Base-by-base conservation (phyloP, 73 alveolate species). In the Symbiodinium natans region DNA sequence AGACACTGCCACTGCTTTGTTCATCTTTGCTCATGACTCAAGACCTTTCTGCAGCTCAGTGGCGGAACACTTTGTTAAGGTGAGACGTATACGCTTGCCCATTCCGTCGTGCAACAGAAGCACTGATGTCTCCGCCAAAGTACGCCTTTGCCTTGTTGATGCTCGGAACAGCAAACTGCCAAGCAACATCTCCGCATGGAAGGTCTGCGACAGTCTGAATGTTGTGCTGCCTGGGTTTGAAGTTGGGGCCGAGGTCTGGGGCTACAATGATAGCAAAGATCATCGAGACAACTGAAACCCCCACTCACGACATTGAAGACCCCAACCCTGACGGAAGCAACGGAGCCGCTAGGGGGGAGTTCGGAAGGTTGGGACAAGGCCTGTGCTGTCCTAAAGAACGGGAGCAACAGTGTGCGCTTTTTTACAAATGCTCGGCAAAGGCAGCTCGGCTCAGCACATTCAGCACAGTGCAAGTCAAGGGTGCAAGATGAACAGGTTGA, bases 71-170 rank as follows among this genome's bases (percentile, higher is more conserved):
- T 29, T 19, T 42, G 25, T 17, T 10, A 46, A n/a, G 4, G 40
- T 86, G 94, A 9, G 54, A 19, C 4, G 41, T 56, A 41, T 21
- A 86, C 41, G 59, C 21, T 33, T n/a, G 29, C 41, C 84, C 94
- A 38, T 86, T 86, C 36, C 41, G 59, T 29, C 6, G n/a, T 11
- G 94, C 94, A 3, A 86, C 94, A 15, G 83, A 33, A 48, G n/a
- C 39, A 34, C 83, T 82, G 63, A 86, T 86, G 33, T 86, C 94
- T 21, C 94, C 94, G 63, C 94, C 94, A 38, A 86, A 86, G 59
- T 86, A 86, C n/a, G 68, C 83, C 84, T 86, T 54, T 25, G 94
- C 94, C 10, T 80, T 86, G 63, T 86, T 86, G 83, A 86, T 25
- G 11, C 68, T 63, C 41, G 83, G 27, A 11, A 86, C 94, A 25